Evolutionary conservation across 202 grass and related monocot genomes (phyloP), one percentile per base, ranked within the genome.

Genomic region (Panicum virgatum): DNA sequence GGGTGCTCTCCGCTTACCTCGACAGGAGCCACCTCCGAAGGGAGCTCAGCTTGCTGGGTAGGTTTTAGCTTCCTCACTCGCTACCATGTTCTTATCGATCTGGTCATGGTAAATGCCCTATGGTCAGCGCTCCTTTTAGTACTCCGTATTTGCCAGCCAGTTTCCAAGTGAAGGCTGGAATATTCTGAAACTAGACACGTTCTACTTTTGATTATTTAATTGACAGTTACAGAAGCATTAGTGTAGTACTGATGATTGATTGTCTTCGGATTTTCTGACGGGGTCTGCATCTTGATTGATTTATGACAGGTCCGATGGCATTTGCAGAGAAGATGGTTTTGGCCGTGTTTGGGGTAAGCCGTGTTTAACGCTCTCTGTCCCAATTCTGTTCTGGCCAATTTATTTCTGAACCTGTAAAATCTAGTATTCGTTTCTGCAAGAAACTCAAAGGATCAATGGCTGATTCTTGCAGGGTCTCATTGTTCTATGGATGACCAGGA

Each of bases 291-390:
- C 32, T 42, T 73, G 45, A 12, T 76, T 32, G 45, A 12, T 76
- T 32, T 73, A n/a, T 86, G 80, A 54, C 86, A 94, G 94, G 94
- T 63, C 89, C 94, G 8, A 97, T 97, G 94, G 89, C 89, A 66
- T 97, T 97, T 88, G 94, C 94, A 65, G 91, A 97, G 82, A 97
- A 94, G 89, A 97, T 97, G 91, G 79, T 97, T 36, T 82, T 97
- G 44, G 68, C 89, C 7, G 74, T 94, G 16, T 97, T 97, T 73
- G 89, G 91, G 76, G 94, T 97, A 89, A 87, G 58, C 72, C 3
- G 4, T 20, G 3, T 7, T 42, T 70, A 2, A 8, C n/a, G 19
- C 9, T 45, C 29, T 80, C 3, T 16, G 6, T 43, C 6, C 9
- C 12, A 58, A 7, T 73, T 53, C 34, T 19, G 15, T 32, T 42